phyloP scores from a whole-genome alignment of 306 rosid species.

The Pyrus bretschneideri region DNA sequence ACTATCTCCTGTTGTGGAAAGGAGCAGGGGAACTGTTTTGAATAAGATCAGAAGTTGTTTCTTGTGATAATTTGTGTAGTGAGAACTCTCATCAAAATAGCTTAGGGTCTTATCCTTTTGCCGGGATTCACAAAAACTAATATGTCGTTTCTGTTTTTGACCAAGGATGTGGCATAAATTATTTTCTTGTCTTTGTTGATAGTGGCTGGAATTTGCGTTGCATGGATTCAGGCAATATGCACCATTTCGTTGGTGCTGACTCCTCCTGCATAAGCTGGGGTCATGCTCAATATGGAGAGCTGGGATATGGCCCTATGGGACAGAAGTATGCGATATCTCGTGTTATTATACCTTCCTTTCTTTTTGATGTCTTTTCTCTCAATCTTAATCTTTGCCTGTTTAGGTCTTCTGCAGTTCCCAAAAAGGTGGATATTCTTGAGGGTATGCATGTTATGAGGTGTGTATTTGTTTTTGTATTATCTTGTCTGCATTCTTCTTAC shows the following conservation, averaged over 20 bases:
- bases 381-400: conserved; percentile 1
- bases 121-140: neutral
- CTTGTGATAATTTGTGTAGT: neutral
- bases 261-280: conserved; percentile 99
- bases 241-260: conserved; percentile 98
- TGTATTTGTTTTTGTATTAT: neutral
- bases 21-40: neutral
- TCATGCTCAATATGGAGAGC: conserved; percentile 91
- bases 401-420: conserved; percentile 92
- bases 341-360: neutral
- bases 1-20: neutral
- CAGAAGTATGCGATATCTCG: conserved; percentile 64
- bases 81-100: neutral
- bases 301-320: conserved; percentile 93
- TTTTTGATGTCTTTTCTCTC: neutral
- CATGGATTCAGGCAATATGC: conserved; percentile 98
- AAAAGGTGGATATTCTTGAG: conserved; percentile 91
- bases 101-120: neutral
- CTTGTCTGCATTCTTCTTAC: neutral
- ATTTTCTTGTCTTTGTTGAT: neutral
- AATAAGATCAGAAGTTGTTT: neutral
- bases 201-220: conserved; percentile 97
- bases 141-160: neutral
- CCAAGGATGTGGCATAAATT: conserved; percentile 8
- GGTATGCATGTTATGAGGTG: conserved; percentile 88